Percentiles rank a stretch among this genome's conserved stretches.
phyloP scores from a whole-genome alignment of 345 rosid genomes.

The Hevea brasiliensis region DNA sequence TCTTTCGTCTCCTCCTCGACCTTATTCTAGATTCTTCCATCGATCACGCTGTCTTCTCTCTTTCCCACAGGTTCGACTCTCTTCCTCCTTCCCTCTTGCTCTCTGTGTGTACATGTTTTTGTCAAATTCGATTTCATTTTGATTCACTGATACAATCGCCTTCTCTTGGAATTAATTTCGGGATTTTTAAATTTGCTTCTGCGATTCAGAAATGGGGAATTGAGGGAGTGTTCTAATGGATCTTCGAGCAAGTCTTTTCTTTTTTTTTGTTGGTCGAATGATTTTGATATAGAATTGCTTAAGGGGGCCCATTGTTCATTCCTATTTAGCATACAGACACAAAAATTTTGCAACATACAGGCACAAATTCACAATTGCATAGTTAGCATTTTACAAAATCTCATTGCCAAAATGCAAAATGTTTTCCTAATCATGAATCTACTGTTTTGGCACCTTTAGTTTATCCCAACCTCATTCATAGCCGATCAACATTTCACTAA shows the following conservation, averaged over 20 bases:
- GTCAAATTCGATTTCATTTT: background rate
- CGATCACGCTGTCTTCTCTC: constrained; percentile 12
- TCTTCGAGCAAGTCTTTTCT: background rate
- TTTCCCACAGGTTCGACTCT: constrained; percentile 13
- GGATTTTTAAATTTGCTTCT: background rate
- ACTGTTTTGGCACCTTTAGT: background rate
- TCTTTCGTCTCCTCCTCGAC: constrained; percentile 15
- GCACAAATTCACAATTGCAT: background rate
- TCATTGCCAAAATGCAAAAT: no score
- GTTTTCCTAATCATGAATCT: no score
- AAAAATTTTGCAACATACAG: background rate
- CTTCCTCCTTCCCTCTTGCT: background rate
- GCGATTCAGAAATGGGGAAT: background rate
- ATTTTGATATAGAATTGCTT: background rate
- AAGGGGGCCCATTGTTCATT: no score
- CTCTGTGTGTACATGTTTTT: background rate
- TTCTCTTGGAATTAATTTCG: background rate
- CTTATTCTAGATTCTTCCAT: constrained; percentile 25
- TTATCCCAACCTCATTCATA: background rate
- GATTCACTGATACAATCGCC: background rate
- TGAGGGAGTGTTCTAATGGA: background rate
- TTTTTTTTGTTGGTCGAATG: background rate
- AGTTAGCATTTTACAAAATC: background rate
- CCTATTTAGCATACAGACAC: no score
- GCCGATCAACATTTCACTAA: background rate